A percentile compares a stretch with the other conserved stretches of the same genome.
Evolutionary conservation across 805 yeast genomes (phyloP).

Genomic region (Candida lessepsii): DNA sequence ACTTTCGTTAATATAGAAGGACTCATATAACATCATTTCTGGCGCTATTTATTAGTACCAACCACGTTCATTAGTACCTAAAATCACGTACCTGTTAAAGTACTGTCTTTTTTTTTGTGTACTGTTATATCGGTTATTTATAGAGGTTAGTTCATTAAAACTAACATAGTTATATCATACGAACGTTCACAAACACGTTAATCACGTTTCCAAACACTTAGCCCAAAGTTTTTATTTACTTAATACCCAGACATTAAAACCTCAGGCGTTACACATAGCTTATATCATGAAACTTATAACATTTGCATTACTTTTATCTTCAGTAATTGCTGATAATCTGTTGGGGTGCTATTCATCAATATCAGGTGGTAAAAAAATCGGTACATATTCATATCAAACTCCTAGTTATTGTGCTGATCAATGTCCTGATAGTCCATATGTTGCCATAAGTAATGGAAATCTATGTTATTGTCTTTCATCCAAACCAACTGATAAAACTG

Average conservation of each 20-base stretch:
- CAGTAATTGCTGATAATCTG: conserved; percentile 3
- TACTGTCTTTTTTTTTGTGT: too few relatives aligned
- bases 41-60: too few relatives aligned
- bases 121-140: too few relatives aligned
- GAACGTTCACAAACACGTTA: too few relatives aligned
- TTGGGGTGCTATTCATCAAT: conserved; percentile 34
- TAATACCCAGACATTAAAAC: background rate
- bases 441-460: conserved; percentile 36
- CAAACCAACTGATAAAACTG: conserved; percentile 23
- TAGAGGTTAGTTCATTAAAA: too few relatives aligned
- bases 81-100: too few relatives aligned
- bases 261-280: background rate
- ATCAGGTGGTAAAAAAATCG: conserved; percentile 22
- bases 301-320: background rate
- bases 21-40: too few relatives aligned
- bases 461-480: conserved; percentile 38
- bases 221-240: too few relatives aligned
- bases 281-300: conserved; percentile 4
- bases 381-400: conserved; percentile 28
- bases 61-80: too few relatives aligned
- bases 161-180: too few relatives aligned
- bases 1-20: conserved; percentile 2
- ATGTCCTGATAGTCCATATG: conserved; percentile 35
- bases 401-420: conserved; percentile 26
- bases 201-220: too few relatives aligned